Percentiles rank a stretch among this genome's conserved stretches.
phyloP scores from a whole-genome alignment of 2,329 filamentous ascomycete species.

The Ophiostoma triangulosporum region DNA sequence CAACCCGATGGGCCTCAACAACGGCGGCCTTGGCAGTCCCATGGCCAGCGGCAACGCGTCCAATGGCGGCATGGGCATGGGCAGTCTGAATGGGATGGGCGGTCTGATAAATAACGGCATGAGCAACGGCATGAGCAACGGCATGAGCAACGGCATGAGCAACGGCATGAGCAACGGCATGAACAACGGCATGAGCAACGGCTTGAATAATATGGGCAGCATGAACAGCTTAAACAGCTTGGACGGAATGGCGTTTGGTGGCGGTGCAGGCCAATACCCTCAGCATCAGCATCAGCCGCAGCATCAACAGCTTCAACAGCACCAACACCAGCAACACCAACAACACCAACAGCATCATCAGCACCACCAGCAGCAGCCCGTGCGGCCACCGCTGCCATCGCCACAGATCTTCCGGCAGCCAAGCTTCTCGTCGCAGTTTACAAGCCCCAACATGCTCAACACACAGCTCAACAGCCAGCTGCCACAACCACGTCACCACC shows the following conservation, averaged over 20 bases:
- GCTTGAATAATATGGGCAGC: neutral
- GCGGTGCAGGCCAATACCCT: no score
- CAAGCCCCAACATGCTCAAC: conserved; percentile 6
- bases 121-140: neutral
- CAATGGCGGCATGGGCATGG: neutral
- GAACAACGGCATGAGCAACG: neutral
- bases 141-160: neutral
- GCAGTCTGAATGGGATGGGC: neutral
- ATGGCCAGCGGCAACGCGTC: conserved; percentile 2
- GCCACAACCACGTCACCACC: neutral
- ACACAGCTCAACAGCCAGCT: conserved; percentile 4
- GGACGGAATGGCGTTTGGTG: no score
- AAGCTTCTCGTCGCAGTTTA: conserved; percentile 4
- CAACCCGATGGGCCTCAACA: conserved; percentile 1
- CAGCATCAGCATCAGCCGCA: neutral
- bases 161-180: neutral
- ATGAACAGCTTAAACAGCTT: neutral
- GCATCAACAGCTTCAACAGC: conserved; percentile 3
- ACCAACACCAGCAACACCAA: conserved; percentile 4
- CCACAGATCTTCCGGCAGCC: conserved; percentile 11
- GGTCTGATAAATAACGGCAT: neutral
- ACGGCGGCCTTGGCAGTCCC: conserved; percentile 1
- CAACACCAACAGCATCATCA: no score
- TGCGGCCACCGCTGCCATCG: conserved; percentile 9
- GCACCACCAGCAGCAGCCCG: conserved; percentile 1